phyloP scores from a whole-genome alignment of 164 flowering plant species.

The Tinospora cordifolia region DNA sequence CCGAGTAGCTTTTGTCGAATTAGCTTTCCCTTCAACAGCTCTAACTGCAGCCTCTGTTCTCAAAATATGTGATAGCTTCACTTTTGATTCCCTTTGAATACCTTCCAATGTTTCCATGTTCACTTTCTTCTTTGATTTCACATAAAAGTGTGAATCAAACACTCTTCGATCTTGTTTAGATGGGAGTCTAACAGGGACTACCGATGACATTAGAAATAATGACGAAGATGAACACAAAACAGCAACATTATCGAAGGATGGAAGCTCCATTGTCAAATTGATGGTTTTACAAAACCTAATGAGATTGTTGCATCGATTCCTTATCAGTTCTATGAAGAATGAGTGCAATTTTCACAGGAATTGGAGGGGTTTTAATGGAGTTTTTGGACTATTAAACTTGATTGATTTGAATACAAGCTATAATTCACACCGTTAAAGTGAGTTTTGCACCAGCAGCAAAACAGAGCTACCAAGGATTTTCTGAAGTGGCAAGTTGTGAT shows the following conservation, averaged over 20 bases:
- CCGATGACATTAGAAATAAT: not conserved
- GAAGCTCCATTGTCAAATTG: constrained; percentile 10
- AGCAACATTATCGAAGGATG: constrained; percentile 2
- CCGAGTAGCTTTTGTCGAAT: constrained; percentile 36
- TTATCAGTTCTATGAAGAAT: too few species aligned
- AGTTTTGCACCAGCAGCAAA: too few species aligned
- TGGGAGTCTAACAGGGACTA: constrained; percentile 2
- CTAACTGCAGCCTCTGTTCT: constrained; percentile 66
- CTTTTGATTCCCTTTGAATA: constrained; percentile 40
- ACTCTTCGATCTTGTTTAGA: constrained; percentile 1
- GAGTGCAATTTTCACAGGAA: too few species aligned
- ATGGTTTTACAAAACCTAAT: not conserved
- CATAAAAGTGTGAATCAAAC: constrained; percentile 6
- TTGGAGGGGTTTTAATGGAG: too few species aligned
- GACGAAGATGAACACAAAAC: constrained; percentile 11
- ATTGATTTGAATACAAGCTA: too few species aligned
- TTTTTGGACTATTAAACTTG: too few species aligned
- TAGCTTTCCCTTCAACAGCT: constrained; percentile 55
- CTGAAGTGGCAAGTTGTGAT: too few species aligned
- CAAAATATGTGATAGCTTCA: constrained; percentile 56
- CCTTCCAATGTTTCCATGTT: constrained; percentile 25
- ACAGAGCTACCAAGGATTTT: too few species aligned
- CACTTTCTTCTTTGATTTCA: constrained; percentile 33
- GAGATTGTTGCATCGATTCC: too few species aligned
- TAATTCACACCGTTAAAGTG: too few species aligned